Evolutionary conservation across 768 basidiomycete genomes (phyloP), one percentile per base, ranked within the genome.

Genomic region (Naganishia vishniacii): DNA sequence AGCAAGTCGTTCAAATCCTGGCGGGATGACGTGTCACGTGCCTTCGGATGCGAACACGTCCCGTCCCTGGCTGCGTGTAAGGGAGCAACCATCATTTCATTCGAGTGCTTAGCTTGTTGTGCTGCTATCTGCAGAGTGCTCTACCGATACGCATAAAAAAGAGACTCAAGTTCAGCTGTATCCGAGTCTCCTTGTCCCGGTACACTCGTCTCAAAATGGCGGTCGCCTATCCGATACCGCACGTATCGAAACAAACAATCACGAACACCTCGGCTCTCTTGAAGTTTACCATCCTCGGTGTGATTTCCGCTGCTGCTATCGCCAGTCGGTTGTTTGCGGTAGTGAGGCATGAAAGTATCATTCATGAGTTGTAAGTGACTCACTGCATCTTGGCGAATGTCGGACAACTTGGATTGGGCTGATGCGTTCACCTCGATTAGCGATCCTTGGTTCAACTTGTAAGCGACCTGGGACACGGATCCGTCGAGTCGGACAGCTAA

Each of bases 391-490:
- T 23, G 42, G 45, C 60, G 20, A 13, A 20, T 42, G 34, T 12
- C 46, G 18, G 29, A 31, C 20, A 26, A n/a, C 29, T 3, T 42
- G 48, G 20, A 20, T 8, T n/a, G n/a, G 13, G 65, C 68, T 67
- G 62, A 66, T 65, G 7, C 23, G 18, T 23, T 34, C 40, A 25
- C 49, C 28, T n/a, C 12, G 37, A 11, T 56, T 56, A 94, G 92
- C 75, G 93, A 95, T 74, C 91, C 93, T 68, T 98, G 95, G 95
- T 98, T 99, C 80, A 98, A 99, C 79, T 98, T 88, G 91, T 95
- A 77, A 79, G 90, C 84, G 18, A 59, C 40, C 31, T 12, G 28
- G n/a, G 37, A 44, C 12, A 13, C 48, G 32, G 31, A 34, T 58
- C 51, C 5, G 41, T 13, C n/a, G 32, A 70, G 62, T 71, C 65